phyloP scores from a whole-genome alignment of 129 eudicot species.

The Apium graveolens region DNA sequence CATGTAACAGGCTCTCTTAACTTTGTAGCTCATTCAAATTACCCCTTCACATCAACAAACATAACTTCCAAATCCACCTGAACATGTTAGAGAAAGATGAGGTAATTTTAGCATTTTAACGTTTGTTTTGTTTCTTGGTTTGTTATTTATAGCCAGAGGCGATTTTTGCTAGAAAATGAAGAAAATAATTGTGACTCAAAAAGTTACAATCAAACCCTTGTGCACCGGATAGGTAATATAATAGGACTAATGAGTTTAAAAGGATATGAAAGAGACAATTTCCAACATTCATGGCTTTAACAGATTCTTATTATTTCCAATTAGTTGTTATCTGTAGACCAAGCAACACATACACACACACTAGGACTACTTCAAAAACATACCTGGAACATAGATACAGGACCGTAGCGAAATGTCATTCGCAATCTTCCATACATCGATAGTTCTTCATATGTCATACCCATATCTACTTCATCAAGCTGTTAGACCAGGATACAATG shows the following conservation, averaged over 20 bases:
- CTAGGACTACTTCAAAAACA: conserved; percentile 7
- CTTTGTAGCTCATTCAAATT: neutral
- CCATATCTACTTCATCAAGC: conserved; percentile 99
- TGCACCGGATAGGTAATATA: neutral
- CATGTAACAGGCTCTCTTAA: neutral
- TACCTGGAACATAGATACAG: conserved; percentile 96
- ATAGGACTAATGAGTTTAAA: neutral
- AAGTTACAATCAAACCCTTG: neutral
- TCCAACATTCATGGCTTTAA: neutral
- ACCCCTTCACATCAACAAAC: neutral
- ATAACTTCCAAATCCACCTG: neutral
- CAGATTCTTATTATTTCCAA: neutral
- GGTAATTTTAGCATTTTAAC: neutral
- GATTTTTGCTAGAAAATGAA: neutral
- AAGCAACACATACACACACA: neutral
- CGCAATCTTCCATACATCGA: conserved; percentile 89
- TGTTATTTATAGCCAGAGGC: neutral
- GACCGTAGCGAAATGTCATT: conserved; percentile 87
- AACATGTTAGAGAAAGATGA: neutral
- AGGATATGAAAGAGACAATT: conserved; percentile 4
- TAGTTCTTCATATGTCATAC: conserved; percentile 94
- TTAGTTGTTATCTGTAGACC: neutral
- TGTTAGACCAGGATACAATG: conserved; percentile 21
- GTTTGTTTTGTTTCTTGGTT: no score
- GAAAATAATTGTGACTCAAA: neutral